Evolutionary conservation across 768 basidiomycete species (phyloP).

Genomic region (Trametes cingulata): DNA sequence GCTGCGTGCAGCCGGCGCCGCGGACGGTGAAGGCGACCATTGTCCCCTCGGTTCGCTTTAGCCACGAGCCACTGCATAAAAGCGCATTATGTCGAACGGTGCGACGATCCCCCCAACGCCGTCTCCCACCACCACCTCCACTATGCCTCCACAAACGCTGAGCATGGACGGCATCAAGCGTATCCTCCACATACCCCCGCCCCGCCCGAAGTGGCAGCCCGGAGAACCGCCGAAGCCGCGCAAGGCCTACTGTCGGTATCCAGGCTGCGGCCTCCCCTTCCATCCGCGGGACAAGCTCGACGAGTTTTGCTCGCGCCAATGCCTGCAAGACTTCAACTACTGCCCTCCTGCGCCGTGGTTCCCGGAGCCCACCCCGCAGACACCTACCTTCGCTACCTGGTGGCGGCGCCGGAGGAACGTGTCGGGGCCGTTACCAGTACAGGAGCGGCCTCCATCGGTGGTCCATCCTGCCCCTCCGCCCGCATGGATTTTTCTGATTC

Average conservation of each 20-base stretch:
- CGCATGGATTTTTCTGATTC: no score
- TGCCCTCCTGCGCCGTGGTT: constrained; percentile 1
- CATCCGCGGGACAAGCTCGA: background rate
- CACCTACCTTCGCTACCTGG: background rate
- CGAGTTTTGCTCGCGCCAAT: constrained; percentile 5
- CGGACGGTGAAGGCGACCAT: no score
- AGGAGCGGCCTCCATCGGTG: background rate
- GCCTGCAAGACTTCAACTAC: constrained; percentile 12
- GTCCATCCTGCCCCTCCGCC: background rate
- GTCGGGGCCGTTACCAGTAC: background rate
- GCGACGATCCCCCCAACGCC: no score
- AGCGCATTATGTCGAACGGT: no score
- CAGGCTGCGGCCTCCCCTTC: background rate
- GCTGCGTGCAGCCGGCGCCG: no score
- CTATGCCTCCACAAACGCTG: no score
- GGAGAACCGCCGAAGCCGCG: background rate
- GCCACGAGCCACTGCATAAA: no score
- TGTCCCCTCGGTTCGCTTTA: no score
- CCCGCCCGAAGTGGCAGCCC: background rate
- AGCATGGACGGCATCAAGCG: background rate
- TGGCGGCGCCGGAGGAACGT: background rate
- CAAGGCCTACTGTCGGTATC: constrained; percentile 5
- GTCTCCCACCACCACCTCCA: no score
- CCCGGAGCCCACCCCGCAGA: background rate
- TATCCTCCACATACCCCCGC: background rate